Evolutionary conservation across 495 filamentous ascomycete species (phyloP), one percentile per base, ranked within the genome.

Genomic region (Neurospora intermedia): DNA sequence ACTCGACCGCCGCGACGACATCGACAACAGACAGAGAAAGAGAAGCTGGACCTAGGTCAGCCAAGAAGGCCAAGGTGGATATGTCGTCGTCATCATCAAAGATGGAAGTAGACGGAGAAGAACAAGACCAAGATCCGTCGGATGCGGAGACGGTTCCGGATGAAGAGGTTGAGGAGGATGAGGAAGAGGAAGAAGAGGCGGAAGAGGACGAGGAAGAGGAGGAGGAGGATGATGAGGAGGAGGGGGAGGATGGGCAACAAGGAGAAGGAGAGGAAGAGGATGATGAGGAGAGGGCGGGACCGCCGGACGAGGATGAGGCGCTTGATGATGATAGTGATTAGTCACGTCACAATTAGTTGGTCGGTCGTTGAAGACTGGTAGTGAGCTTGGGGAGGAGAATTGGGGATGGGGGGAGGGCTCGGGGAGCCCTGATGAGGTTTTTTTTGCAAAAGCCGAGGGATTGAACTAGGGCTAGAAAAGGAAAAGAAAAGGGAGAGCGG

Each of bases 281-380:
- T 18, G 78, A 81, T 41, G 82, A 84, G 43, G 81, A 83, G 42
- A 78, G 85, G 43, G 80, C 74, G 23, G 82, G 81, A 9, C 82
- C 80, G 15, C 82, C 80, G 43, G 87, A 91, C 20, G 87, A 90
- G 73, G 87, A 91, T 75, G 89, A 92, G 77, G 89, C 89, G 18
- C 84, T 91, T 43, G 90, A 92, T 78, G 83, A 88, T 72, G 88
- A 89, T 43, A 88, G 87, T 71, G 86, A 88, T 43, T 88, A 81
- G 80, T 46, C 7, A 23, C 7, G 80, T 46, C 35, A 38, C 0
- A 35, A 15, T 69, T 23, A 43, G 38, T 27, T 5, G 6, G 35
- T 41, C 40, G 40, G 40, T 11, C 9, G 9, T 41, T 9, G 9
- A 2, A 41, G 40, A 41, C 10, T 8, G 6, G n/a, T 46, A 43